Base-by-base conservation (phyloP, 495 filamentous ascomycete genomes). In the Filosporella fistucella region DNA sequence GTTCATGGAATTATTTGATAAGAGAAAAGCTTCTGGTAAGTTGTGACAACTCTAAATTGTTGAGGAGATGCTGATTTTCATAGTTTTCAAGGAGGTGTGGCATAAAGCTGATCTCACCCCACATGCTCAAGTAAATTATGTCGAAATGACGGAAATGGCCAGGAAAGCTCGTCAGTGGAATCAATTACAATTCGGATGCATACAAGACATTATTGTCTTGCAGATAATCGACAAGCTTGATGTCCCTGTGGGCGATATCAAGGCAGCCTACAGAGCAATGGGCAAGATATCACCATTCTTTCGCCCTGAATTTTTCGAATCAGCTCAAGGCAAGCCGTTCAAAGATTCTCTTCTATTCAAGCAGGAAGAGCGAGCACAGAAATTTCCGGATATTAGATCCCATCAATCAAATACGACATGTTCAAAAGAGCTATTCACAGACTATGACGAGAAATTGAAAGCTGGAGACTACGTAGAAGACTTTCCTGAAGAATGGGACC, bases 31-130 rank as follows among this genome's bases (percentile, higher is more conserved):
- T 39, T 29, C 53, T 43, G 23, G 51, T 49, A 22, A 39, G 29
- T 34, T 36, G 30, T 38, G 46, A 37, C 39, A n/a, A n/a, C 43
- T 49, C 26, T 13, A 38, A 20, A 24, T 49, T 1, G 26, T 58
- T 28, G 43, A n/a, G n/a, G 7, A 51, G 49, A 32, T 24, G 50
- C 16, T 51, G 42, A 34, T 35, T 12, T 35, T 45, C 1, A 45
- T 41, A 72, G 70, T 64, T 16, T 67, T 71, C 42, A 67, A 73
- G 24, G 52, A 66, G 42, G 55, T 56, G 28, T 74, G 68, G 56
- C 71, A 73, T 40, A 52, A 56, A 16, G 68, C 58, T 14, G 70
- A 75, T 49, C 47, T 75, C 1, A 66, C 64, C 28, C 68, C 69
- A 0, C 63, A 64, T 6, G 64, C 64, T 0, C 58, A 59, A 11